phyloP scores from a whole-genome alignment of 306 rosid genomes.

The Acacia crassicarpa region DNA sequence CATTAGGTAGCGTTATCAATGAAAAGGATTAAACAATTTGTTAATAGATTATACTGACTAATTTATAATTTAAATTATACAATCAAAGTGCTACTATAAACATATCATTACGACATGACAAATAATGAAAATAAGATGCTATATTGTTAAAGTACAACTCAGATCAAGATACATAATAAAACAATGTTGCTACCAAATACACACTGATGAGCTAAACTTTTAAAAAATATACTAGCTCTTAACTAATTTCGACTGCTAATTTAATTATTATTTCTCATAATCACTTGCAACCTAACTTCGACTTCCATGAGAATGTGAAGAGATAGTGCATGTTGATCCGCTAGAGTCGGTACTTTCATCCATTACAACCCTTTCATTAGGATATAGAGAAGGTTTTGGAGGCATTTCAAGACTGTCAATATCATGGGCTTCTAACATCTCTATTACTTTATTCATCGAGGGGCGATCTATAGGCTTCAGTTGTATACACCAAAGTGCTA shows the following conservation, averaged over 20 bases:
- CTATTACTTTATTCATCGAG: background rate
- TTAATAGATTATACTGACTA: too few relatives aligned
- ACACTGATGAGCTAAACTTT: background rate
- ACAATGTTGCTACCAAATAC: background rate
- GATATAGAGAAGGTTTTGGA: background rate
- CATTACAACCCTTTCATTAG: background rate
- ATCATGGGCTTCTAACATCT: background rate
- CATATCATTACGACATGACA: too few relatives aligned
- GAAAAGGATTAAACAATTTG: too few relatives aligned
- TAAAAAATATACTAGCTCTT: too few relatives aligned
- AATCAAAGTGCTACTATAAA: too few relatives aligned
- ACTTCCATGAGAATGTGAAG: background rate
- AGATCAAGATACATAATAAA: background rate
- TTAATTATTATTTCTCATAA: background rate
- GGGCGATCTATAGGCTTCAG: background rate
- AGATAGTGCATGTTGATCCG: background rate
- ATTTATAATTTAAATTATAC: too few relatives aligned
- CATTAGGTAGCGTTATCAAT: too few relatives aligned
- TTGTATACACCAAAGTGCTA: background rate
- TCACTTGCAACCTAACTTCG: background rate
- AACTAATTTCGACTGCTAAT: background rate
- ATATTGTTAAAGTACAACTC: too few relatives aligned
- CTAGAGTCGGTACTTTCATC: background rate
- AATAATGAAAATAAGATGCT: background rate
- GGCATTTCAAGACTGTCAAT: background rate